These are phyloP conservation scores for Pythium chondricola DNA, from an alignment of 352 stramenopile genomes.

Conservation along the genomic window DNA sequence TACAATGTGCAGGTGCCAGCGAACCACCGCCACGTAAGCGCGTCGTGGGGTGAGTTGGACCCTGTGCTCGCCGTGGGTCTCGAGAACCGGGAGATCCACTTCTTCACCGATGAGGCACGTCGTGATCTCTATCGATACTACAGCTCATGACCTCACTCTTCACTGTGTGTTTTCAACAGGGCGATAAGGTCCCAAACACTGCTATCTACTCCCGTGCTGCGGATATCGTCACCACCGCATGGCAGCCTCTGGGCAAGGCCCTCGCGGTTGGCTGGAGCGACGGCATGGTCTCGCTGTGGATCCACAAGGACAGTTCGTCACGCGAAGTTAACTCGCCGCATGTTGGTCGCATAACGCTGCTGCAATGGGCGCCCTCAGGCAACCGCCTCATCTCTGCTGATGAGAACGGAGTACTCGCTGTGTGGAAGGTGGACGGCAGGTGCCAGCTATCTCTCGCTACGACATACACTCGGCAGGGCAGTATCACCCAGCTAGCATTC, in stretches of 20 bases:
- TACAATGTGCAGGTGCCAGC: slow-evolving; percentile 64
- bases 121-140: no score
- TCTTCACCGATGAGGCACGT: slow-evolving; percentile 85
- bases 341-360: slow-evolving; percentile 61
- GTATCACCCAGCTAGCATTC: slow-evolving; percentile 87
- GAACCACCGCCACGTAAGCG: slow-evolving; percentile 65
- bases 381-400: slow-evolving; percentile 89
- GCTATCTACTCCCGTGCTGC: slow-evolving; percentile 53
- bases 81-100: slow-evolving; percentile 84
- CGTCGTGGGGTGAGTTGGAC: slow-evolving; percentile 80
- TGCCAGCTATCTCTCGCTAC: slow-evolving; percentile 71
- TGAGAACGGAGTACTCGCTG: slow-evolving; percentile 69
- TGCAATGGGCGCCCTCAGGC: slow-evolving; percentile 83
- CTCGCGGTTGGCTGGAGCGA: slow-evolving; percentile 83
- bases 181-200: slow-evolving; percentile 54
- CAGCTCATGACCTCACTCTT: no score
- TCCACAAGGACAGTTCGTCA: slow-evolving; percentile 60
- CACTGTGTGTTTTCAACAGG: slow-evolving; percentile 19
- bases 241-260: slow-evolving; percentile 77
- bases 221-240: slow-evolving; percentile 79
- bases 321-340: slow-evolving; percentile 84
- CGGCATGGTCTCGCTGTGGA: slow-evolving; percentile 80
- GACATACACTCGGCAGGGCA: slow-evolving; percentile 82
- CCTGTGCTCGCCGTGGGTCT: slow-evolving; percentile 73
- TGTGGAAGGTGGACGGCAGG: slow-evolving; percentile 85